Conservation (phyloP, 108 stramenopile genomes). For the Mediolabrus comicus region DNA sequence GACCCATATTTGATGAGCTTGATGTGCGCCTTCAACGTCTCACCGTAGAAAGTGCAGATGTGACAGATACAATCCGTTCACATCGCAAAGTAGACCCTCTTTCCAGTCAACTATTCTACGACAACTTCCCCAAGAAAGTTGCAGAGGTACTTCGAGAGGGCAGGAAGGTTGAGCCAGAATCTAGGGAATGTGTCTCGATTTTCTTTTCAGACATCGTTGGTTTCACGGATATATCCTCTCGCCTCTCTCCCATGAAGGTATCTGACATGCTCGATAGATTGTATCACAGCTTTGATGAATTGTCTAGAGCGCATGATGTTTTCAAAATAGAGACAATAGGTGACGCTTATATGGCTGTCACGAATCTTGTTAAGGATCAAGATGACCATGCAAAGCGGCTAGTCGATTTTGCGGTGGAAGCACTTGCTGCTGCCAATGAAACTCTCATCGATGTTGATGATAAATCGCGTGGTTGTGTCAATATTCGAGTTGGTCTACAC, state of each 20-base stretch:
- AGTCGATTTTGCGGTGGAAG: constrained; percentile 68
- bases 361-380: constrained; percentile 66
- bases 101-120: constrained; percentile 8
- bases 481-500: constrained; percentile 73
- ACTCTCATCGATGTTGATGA: constrained; percentile 55
- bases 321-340: constrained; percentile 85
- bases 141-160: constrained; percentile 54
- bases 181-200: constrained; percentile 7
- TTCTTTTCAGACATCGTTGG: constrained; percentile 72
- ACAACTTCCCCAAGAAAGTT: constrained; percentile 58
- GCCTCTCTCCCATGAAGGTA: constrained; percentile 55
- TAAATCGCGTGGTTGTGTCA: constrained; percentile 52
- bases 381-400: constrained; percentile 75
- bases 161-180: constrained; percentile 46
- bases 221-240: constrained; percentile 60
- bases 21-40: constrained; percentile 43
- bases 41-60: constrained; percentile 33
- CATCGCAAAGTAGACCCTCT: neutral
- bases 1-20: constrained; percentile 50
- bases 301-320: constrained; percentile 63
- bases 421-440: constrained; percentile 55
- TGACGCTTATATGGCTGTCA: constrained; percentile 72
- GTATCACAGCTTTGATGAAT: constrained; percentile 63
- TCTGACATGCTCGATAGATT: constrained; percentile 68
- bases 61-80: constrained; percentile 10